A percentile compares a stretch with the other conserved stretches of the same genome.
Evolutionary conservation across 2,329 filamentous ascomycete genomes (phyloP).

Genomic region (Emergomyces africanus): DNA sequence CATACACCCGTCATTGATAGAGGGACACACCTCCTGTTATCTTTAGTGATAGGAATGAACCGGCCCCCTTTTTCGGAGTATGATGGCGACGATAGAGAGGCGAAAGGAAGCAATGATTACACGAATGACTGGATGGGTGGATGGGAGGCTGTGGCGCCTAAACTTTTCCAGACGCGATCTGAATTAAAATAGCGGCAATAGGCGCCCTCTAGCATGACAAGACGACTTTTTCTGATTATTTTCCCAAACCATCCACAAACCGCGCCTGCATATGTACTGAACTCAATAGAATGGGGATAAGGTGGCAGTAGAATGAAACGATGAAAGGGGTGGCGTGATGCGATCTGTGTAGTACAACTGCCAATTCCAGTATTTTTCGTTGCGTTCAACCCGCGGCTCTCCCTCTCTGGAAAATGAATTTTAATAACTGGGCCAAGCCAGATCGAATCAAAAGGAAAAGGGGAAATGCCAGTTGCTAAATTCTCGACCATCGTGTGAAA

Average conservation of each 20-base stretch:
- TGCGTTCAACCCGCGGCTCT: too few relatives aligned
- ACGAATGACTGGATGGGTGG: background rate
- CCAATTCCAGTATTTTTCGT: background rate
- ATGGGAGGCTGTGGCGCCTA: background rate
- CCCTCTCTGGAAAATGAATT: too few relatives aligned
- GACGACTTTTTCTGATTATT: background rate
- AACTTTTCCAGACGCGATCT: background rate
- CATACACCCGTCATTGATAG: background rate
- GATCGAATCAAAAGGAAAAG: background rate
- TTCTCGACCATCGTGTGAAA: too few relatives aligned
- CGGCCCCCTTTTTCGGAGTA: background rate
- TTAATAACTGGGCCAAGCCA: background rate
- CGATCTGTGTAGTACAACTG: background rate
- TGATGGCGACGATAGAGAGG: background rate
- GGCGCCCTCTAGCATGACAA: background rate
- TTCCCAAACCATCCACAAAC: background rate
- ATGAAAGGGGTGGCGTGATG: background rate
- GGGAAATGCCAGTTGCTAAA: background rate
- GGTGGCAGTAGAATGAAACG: background rate
- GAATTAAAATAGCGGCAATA: background rate
- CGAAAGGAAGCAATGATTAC: background rate
- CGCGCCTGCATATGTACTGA: background rate
- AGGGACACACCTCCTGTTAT: background rate
- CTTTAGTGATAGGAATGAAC: too few relatives aligned
- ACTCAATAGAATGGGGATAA: background rate